Evolutionary conservation across 805 yeast species (phyloP).

Genomic region (Kuraishia piskuri): DNA sequence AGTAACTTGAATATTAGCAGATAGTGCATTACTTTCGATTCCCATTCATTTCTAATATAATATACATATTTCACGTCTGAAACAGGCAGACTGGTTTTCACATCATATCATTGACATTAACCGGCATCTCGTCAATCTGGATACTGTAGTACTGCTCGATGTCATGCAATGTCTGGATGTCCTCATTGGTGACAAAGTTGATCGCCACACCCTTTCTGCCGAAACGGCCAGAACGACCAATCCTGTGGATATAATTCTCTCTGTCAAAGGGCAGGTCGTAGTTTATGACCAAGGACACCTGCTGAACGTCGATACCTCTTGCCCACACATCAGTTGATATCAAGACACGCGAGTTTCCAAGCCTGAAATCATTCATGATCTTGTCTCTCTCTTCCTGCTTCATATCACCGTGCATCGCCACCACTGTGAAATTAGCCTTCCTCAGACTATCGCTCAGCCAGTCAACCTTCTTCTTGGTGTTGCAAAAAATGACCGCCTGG

Average conservation of each 20-base stretch:
- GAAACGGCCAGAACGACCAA: constrained; percentile 97
- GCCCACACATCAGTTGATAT: constrained; percentile 95
- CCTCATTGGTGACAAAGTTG: constrained; percentile 82
- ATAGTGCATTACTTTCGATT: no score
- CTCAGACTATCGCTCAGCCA: constrained; percentile 69
- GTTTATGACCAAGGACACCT: constrained; percentile 89
- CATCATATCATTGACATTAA: constrained; percentile 29
- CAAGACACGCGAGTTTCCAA: constrained; percentile 87
- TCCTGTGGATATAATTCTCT: constrained; percentile 94
- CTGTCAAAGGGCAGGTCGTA: constrained; percentile 86
- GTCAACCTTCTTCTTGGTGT: constrained; percentile 92
- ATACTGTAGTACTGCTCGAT: constrained; percentile 87
- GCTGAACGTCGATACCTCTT: constrained; percentile 97
- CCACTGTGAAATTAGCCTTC: constrained; percentile 80
- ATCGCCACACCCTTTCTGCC: constrained; percentile 98
- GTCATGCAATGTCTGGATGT: constrained; percentile 66
- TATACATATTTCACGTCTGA: not conserved
- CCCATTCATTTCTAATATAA: not conserved
- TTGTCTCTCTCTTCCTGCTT: constrained; percentile 88
- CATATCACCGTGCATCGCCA: constrained; percentile 95
- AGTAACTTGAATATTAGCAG: not conserved
- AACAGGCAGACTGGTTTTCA: constrained; percentile 7
- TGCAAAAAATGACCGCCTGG: constrained; percentile 96
- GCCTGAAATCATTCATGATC: constrained; percentile 92
- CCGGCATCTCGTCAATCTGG: constrained; percentile 91